Evolutionary conservation across 352 stramenopile genomes (phyloP).

Genomic region (Globisporangium spinosum): DNA sequence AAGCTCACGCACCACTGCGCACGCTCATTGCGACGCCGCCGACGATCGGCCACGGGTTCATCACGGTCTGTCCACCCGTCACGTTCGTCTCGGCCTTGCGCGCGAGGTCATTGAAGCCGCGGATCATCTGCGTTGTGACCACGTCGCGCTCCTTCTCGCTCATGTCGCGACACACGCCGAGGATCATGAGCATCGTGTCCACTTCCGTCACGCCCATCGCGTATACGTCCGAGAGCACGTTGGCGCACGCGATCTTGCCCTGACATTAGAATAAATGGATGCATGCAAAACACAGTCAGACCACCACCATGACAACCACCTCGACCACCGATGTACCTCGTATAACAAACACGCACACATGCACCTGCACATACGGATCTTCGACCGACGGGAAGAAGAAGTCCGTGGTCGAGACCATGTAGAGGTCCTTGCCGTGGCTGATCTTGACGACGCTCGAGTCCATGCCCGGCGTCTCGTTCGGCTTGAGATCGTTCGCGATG

Average conservation of each 20-base stretch:
- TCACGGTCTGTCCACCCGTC: slow-evolving; percentile 93
- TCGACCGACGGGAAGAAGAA: slow-evolving; percentile 96
- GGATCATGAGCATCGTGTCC: slow-evolving; percentile 95
- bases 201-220: slow-evolving; percentile 92
- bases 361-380: slow-evolving; percentile 86
- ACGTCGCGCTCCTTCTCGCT: slow-evolving; percentile 87
- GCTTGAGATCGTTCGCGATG: slow-evolving; percentile 88
- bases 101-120: slow-evolving; percentile 90
- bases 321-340: not conserved
- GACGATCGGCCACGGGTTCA: slow-evolving; percentile 96
- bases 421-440: slow-evolving; percentile 74
- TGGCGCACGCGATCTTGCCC: slow-evolving; percentile 92
- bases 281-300: not conserved
- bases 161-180: slow-evolving; percentile 92
- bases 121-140: slow-evolving; percentile 92
- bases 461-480: slow-evolving; percentile 89
- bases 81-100: slow-evolving; percentile 88
- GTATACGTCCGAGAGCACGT: slow-evolving; percentile 94
- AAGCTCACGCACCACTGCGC: slow-evolving; percentile 42
- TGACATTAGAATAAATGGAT: slow-evolving; percentile 23
- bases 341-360: not conserved
- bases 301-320: not conserved
- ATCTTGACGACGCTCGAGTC: slow-evolving; percentile 91
- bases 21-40: slow-evolving; percentile 91
- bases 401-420: slow-evolving; percentile 92